Percentiles rank a stretch among this genome's conserved stretches.
Evolutionary conservation across 1,284 basidiomycete genomes (phyloP).

Genomic region (Malassezia nana): DNA sequence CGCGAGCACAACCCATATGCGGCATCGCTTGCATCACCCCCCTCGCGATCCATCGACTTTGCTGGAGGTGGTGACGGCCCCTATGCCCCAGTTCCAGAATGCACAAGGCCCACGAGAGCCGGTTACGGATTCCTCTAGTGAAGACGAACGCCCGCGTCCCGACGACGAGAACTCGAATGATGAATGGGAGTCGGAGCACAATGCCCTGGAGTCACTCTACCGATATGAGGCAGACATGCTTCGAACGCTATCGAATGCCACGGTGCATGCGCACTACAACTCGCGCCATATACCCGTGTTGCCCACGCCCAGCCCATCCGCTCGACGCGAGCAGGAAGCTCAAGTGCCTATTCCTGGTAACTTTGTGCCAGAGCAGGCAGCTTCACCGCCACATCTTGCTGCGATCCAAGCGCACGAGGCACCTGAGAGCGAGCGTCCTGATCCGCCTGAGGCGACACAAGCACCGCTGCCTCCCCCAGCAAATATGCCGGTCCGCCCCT

Average conservation of each 20-base stretch:
- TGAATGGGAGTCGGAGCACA: constrained; percentile 13
- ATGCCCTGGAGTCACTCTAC: constrained; percentile 5
- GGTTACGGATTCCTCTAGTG: background rate
- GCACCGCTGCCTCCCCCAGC: too few relatives aligned
- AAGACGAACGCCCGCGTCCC: background rate
- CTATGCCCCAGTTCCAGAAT: background rate
- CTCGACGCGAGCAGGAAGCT: background rate
- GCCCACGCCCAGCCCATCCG: background rate
- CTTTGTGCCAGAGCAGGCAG: too few relatives aligned
- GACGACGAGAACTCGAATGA: constrained; percentile 4
- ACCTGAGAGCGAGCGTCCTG: too few relatives aligned
- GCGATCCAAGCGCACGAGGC: too few relatives aligned
- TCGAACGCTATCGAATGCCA: background rate
- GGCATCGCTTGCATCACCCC: background rate
- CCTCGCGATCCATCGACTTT: background rate
- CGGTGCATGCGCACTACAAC: background rate
- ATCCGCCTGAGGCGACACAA: too few relatives aligned
- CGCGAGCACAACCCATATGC: background rate
- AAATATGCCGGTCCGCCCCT: background rate
- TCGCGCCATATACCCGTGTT: background rate
- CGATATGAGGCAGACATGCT: constrained; percentile 13
- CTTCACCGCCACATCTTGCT: too few relatives aligned
- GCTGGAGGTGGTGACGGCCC: background rate
- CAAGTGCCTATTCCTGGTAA: background rate
- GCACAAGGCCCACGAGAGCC: too few relatives aligned